A percentile compares a stretch with the other conserved stretches of the same genome.
phyloP scores from a whole-genome alignment of 2,329 filamentous ascomycete genomes.

The Hymenoscyphus salicellus region DNA sequence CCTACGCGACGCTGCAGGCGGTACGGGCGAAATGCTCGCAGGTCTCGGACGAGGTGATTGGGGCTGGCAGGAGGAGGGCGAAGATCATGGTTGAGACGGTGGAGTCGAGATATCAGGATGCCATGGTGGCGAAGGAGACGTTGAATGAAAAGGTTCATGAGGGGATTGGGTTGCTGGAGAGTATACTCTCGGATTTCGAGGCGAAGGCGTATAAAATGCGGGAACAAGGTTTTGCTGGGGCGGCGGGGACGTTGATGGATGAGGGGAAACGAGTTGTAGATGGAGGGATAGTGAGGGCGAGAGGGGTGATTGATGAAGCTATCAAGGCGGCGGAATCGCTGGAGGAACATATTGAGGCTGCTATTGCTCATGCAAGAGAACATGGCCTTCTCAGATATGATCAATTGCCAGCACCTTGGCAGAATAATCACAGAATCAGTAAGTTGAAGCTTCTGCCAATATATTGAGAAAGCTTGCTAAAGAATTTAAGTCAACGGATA shows the following conservation, averaged over 20 bases:
- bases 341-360: constrained; percentile 79
- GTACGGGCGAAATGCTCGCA: constrained; percentile 86
- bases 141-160: constrained; percentile 89
- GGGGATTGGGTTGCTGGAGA: constrained; percentile 81
- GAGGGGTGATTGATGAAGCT: constrained; percentile 76
- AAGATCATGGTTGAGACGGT: constrained; percentile 90
- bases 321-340: constrained; percentile 76
- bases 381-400: constrained; percentile 84
- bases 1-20: constrained; percentile 80
- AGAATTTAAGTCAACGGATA: constrained; percentile 63
- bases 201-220: constrained; percentile 73
- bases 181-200: constrained; percentile 83
- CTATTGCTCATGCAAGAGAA: constrained; percentile 71
- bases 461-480: background rate
- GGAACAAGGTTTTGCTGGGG: constrained; percentile 71
- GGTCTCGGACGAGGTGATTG: constrained; percentile 85
- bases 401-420: constrained; percentile 87
- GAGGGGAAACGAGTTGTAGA: constrained; percentile 79
- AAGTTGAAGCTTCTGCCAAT: background rate
- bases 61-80: constrained; percentile 77
- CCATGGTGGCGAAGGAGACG: constrained; percentile 77
- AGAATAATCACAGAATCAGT: constrained; percentile 85
- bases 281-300: constrained; percentile 70
- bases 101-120: constrained; percentile 83
- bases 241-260: constrained; percentile 69